Conservation (phyloP, 345 rosid species). For the Murraya paniculata region DNA sequence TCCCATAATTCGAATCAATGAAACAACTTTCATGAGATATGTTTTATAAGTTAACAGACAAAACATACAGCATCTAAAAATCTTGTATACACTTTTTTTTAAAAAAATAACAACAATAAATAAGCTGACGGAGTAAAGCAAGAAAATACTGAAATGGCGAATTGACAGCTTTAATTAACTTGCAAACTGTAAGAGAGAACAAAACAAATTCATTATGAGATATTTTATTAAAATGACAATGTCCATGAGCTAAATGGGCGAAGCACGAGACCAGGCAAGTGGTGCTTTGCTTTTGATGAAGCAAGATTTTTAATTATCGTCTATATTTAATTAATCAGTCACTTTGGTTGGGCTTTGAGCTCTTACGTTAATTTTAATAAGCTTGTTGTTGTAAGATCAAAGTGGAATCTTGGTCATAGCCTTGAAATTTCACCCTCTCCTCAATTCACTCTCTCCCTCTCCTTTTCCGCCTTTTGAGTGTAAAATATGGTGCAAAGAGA, state of each 20-base stretch:
- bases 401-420: constrained; percentile 30
- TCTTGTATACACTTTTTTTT: constrained; percentile 14
- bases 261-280: constrained; percentile 53
- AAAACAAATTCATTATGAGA: not conserved
- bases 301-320: not conserved
- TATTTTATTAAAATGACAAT: constrained; percentile 17
- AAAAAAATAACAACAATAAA: not conserved
- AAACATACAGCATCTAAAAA: constrained; percentile 17
- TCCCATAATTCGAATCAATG: not conserved
- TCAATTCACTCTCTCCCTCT: not conserved
- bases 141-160: constrained; percentile 6
- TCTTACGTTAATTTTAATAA: constrained; percentile 1
- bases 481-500: not conserved
- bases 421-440: constrained; percentile 7
- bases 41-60: not conserved
- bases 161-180: constrained; percentile 21
- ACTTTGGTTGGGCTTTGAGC: constrained; percentile 40
- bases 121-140: not conserved
- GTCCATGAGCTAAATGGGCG: constrained; percentile 35
- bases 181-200: too few relatives aligned
- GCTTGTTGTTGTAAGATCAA: not conserved
- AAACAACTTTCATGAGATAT: not conserved
- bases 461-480: not conserved
- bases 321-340: constrained; percentile 16
- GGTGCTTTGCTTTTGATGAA: constrained; percentile 28